Conservation (phyloP, 345 rosid genomes). For the Fremontodendron californicum region DNA sequence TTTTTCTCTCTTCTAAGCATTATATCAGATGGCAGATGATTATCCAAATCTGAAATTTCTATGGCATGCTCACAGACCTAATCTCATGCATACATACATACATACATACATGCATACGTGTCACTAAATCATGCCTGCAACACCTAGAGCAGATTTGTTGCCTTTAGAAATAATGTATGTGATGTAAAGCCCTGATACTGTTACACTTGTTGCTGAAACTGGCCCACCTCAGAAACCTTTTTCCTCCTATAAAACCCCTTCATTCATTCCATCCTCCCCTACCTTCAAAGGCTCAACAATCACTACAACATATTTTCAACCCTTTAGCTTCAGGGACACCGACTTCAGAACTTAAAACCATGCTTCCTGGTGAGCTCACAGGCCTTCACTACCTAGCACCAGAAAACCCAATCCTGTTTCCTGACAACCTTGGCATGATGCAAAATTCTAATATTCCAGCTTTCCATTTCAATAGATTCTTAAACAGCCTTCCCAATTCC, state of each 20-base stretch:
- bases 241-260: slow-evolving; percentile 49
- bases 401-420: slow-evolving; percentile 28
- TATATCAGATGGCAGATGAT: slow-evolving; percentile 26
- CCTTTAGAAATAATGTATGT: neutral
- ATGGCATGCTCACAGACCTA: slow-evolving; percentile 8
- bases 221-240: slow-evolving; percentile 29
- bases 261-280: slow-evolving; percentile 30
- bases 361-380: slow-evolving; percentile 50
- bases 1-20: slow-evolving; percentile 22
- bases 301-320: slow-evolving; percentile 10
- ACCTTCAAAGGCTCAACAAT: slow-evolving; percentile 19
- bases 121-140: neutral
- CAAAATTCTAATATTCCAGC: slow-evolving; percentile 29
- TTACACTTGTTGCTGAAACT: slow-evolving; percentile 21
- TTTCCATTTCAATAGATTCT: slow-evolving; percentile 43
- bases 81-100: neutral
- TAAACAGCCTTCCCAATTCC: slow-evolving; percentile 34
- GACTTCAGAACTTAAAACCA: slow-evolving; percentile 21
- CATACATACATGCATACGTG: neutral
- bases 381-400: slow-evolving; percentile 46
- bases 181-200: slow-evolving; percentile 15
- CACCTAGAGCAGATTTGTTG: neutral
- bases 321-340: slow-evolving; percentile 10
- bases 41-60: slow-evolving; percentile 23
- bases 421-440: slow-evolving; percentile 36